A percentile compares a stretch with the other conserved stretches of the same genome.
Conservation (phyloP, 768 basidiomycete genomes). For the Hirschioporus abietinus region DNA sequence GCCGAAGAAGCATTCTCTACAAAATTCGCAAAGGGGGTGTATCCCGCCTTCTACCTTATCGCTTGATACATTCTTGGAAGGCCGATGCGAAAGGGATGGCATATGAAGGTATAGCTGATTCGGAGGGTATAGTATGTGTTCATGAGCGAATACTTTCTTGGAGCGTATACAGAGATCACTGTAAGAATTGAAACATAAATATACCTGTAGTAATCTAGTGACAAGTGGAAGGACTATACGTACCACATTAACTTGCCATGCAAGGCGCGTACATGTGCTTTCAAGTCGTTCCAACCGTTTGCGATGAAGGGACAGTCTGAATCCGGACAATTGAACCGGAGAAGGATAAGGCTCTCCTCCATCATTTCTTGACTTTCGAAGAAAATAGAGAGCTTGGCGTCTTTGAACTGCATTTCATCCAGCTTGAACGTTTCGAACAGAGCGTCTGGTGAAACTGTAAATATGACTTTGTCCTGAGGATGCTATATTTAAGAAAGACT, state of each 20-base stretch:
- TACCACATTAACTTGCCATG: slow-evolving; percentile 85
- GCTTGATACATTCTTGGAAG: slow-evolving; percentile 33
- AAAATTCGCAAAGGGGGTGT: slow-evolving; percentile 84
- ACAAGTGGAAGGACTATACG: slow-evolving; percentile 20
- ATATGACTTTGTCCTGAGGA: slow-evolving; percentile 68
- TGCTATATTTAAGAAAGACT: slow-evolving; percentile 38
- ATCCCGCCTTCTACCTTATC: slow-evolving; percentile 65
- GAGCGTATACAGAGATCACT: slow-evolving; percentile 84
- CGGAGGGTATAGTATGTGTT: slow-evolving; percentile 79
- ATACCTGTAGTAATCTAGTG: background rate
- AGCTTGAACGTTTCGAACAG: slow-evolving; percentile 55
- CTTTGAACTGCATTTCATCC: slow-evolving; percentile 56
- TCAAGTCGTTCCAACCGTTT: slow-evolving; percentile 86
- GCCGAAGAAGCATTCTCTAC: slow-evolving; percentile 89
- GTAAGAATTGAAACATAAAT: background rate
- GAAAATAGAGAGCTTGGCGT: slow-evolving; percentile 65
- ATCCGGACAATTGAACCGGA: slow-evolving; percentile 94
- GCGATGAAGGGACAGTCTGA: slow-evolving; percentile 77
- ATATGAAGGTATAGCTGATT: slow-evolving; percentile 65
- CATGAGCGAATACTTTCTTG: slow-evolving; percentile 95
- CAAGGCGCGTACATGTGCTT: slow-evolving; percentile 69
- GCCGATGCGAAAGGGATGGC: slow-evolving; percentile 55
- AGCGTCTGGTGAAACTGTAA: slow-evolving; percentile 61
- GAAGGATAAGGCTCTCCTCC: slow-evolving; percentile 86
- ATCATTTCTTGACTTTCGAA: slow-evolving; percentile 94